A percentile compares a stretch with the other conserved stretches of the same genome.
Conservation (phyloP, 2,329 filamentous ascomycete species). For the Aspergillus clavatus region DNA sequence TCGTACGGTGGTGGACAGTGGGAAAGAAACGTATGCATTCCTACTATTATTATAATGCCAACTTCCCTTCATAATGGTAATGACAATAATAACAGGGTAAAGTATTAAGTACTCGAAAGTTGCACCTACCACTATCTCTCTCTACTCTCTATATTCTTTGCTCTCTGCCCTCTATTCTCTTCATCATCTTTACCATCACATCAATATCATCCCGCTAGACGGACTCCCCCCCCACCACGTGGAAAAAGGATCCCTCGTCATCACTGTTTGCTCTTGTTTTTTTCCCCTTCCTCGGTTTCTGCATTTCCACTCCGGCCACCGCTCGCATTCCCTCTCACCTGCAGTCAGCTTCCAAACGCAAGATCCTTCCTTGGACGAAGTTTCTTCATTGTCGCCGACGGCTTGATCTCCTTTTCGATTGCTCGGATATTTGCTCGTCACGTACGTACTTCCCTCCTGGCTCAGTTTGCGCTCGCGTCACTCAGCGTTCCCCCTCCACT, state of each 20-base stretch:
- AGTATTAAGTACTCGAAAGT: neutral
- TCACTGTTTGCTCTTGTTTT: constrained; percentile 3
- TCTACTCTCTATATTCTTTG: no score
- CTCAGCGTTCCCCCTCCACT: neutral
- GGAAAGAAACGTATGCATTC: no score
- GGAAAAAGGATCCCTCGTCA: neutral
- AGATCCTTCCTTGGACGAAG: neutral
- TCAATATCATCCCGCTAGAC: neutral
- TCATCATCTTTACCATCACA: neutral
- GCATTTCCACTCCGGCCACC: constrained; percentile 5
- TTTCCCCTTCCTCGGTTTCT: neutral
- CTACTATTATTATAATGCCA: no score
- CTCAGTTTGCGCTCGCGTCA: neutral
- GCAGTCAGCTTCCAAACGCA: constrained; percentile 1
- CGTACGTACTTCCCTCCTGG: neutral
- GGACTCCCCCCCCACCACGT: neutral
- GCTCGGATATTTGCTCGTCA: neutral
- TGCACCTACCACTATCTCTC: neutral
- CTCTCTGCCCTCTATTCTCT: no score
- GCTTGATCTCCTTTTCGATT: neutral
- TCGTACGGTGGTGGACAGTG: neutral
- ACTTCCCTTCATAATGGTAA: no score
- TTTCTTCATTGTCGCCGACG: neutral
- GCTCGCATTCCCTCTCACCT: neutral
- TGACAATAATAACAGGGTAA: no score